These are phyloP conservation scores for Phytophthora lateralis DNA, from an alignment of 352 stramenopile genomes.

Conservation along the genomic window DNA sequence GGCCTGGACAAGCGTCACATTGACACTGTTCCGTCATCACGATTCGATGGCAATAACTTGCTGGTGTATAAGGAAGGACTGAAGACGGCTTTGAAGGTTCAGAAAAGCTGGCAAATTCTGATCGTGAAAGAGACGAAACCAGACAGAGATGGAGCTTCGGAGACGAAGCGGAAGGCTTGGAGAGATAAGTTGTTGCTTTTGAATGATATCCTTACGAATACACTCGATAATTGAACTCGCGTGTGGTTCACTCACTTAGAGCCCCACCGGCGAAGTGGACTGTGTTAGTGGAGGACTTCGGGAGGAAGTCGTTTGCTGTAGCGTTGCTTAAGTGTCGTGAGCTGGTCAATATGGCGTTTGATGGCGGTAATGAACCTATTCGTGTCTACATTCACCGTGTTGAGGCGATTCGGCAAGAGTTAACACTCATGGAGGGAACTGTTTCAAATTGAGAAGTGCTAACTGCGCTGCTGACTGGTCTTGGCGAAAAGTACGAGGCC, in stretches of 20 bases:
- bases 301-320: constrained; percentile 22
- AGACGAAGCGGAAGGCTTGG: constrained; percentile 9
- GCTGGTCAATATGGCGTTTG: constrained; percentile 10
- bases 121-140: constrained; percentile 11
- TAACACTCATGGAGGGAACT: constrained; percentile 17
- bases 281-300: constrained; percentile 13
- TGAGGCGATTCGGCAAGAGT: constrained; percentile 14
- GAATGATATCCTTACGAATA: constrained; percentile 22
- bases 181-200: constrained; percentile 3
- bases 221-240: constrained; percentile 11
- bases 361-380: constrained; percentile 8
- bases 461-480: constrained; percentile 14
- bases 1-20: background rate
- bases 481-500: constrained; percentile 5
- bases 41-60: constrained; percentile 21
- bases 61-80: constrained; percentile 14
- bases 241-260: constrained; percentile 13
- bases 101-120: constrained; percentile 18
- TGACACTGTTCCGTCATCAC: constrained; percentile 4
- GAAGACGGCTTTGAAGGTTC: constrained; percentile 10
- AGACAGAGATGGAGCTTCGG: background rate
- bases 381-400: constrained; percentile 18
- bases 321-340: constrained; percentile 15
- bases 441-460: constrained; percentile 8
- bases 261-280: constrained; percentile 12